Evolutionary conservation across 495 filamentous ascomycete species (phyloP), one percentile per base, ranked within the genome.

Genomic region (Penicillium paxilli): DNA sequence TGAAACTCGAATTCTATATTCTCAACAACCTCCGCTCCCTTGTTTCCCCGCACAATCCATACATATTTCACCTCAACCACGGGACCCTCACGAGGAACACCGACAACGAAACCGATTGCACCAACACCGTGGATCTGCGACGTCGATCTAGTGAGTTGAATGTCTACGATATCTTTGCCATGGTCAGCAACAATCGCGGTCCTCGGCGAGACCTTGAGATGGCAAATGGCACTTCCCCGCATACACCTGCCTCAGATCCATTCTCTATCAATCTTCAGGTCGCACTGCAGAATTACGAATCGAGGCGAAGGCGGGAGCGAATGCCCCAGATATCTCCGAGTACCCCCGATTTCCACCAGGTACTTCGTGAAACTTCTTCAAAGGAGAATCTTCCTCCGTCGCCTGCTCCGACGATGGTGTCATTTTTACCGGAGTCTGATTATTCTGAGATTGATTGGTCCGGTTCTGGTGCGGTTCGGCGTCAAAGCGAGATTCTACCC

Each of bases 1-100:
- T 87, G 16, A 85, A 85, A 59, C 68, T 87, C 22, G 83, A 87
- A 60, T 85, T 84, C 54, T 69, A 66, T 17, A 74, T 84, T 6
- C 69, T 87, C 14, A 56, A 41, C 5, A 53, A 49, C 16, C 55
- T 67, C 1, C 61, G 55, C 32, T 47, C 47, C 4, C 12, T 33
- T 14, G 4, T 32, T 0, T 49, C 19, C 46, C 12, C 46, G 2
- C 0, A 5, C 19, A 30, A 33, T 5, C 28, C 19, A 5, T 22
- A 20, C 19, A 14, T 23, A 7, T 42, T 42, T 9, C 17, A 42
- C n/a, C 4, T 14, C 5, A 37, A 8, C 33, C 10, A 16, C 4
- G 4, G n/a, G n/a, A n/a, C n/a, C n/a, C n/a, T n/a, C n/a, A n/a
- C n/a, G n/a, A n/a, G n/a, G n/a, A 16, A 40, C 16, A 40, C 35